These are phyloP conservation scores for Teunomyces lycoperdinae DNA, from an alignment of 805 yeast species.

Conservation along the genomic window DNA sequence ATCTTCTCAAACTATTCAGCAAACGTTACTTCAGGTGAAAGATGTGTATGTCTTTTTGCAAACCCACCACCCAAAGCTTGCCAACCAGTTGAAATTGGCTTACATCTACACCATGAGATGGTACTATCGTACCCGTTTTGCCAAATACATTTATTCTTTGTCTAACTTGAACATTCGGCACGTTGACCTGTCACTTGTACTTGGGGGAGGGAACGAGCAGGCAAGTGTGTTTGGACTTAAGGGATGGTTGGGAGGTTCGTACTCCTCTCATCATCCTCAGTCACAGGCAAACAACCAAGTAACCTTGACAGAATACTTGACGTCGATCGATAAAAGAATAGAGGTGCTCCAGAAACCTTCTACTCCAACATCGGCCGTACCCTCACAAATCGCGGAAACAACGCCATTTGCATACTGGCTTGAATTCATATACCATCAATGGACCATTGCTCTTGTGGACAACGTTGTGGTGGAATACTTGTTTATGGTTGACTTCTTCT, in stretches of 20 bases:
- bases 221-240: constrained; percentile 21
- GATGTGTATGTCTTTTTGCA: constrained; percentile 60
- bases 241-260: constrained; percentile 19
- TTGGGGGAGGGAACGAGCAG: constrained; percentile 45
- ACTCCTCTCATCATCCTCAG: constrained; percentile 1
- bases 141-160: constrained; percentile 69
- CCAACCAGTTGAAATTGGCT: constrained; percentile 72
- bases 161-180: constrained; percentile 56
- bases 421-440: constrained; percentile 71
- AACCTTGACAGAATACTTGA: constrained; percentile 49
- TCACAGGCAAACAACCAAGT: constrained; percentile 10
- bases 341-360: constrained; percentile 45
- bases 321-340: constrained; percentile 54
- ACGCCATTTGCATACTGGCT: constrained; percentile 63
- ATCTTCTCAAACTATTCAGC: constrained; percentile 75
- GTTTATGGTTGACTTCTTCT: constrained; percentile 71
- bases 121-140: constrained; percentile 82
- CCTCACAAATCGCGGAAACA: constrained; percentile 82
- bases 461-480: constrained; percentile 75
- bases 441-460: constrained; percentile 70
- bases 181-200: constrained; percentile 54
- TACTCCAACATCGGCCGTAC: constrained; percentile 62
- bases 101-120: constrained; percentile 87
- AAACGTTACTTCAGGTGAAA: constrained; percentile 57
- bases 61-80: constrained; percentile 56